A percentile compares a stretch with the other conserved stretches of the same genome.
Conservation (phyloP, 176 grass and related monocot genomes). For the Zea luxurians region DNA sequence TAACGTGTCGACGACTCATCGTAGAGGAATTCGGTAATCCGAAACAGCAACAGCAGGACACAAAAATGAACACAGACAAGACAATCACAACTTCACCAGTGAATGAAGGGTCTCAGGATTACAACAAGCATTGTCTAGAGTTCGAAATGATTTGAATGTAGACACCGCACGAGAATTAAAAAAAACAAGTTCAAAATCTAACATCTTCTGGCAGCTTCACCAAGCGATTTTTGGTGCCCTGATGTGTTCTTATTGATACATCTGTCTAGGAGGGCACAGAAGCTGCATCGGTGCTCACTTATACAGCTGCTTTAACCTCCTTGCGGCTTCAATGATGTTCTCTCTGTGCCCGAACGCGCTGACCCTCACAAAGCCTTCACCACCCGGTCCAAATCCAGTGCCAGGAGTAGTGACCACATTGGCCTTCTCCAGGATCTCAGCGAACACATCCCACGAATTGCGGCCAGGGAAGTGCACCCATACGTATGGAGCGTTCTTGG, state of each 20-base stretch:
- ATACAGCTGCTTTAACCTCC: slow-evolving; percentile 66
- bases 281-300: slow-evolving; percentile 32
- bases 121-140: slow-evolving; percentile 21
- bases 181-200: neutral
- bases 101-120: neutral
- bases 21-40: neutral
- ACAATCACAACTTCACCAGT: neutral
- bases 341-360: slow-evolving; percentile 84
- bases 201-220: neutral
- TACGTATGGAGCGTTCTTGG: slow-evolving; percentile 88
- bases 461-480: slow-evolving; percentile 93
- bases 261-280: neutral
- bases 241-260: slow-evolving; percentile 25
- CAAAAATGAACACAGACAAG: neutral
- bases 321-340: slow-evolving; percentile 64
- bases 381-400: slow-evolving; percentile 83
- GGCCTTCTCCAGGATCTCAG: slow-evolving; percentile 78
- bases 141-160: slow-evolving; percentile 14
- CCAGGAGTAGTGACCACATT: slow-evolving; percentile 90
- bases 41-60: neutral
- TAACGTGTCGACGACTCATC: neutral
- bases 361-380: slow-evolving; percentile 82
- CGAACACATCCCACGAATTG: slow-evolving; percentile 87
- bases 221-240: neutral
- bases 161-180: neutral